Conservation (phyloP, 148 eudicot species). For the Nepenthes gracilis region DNA sequence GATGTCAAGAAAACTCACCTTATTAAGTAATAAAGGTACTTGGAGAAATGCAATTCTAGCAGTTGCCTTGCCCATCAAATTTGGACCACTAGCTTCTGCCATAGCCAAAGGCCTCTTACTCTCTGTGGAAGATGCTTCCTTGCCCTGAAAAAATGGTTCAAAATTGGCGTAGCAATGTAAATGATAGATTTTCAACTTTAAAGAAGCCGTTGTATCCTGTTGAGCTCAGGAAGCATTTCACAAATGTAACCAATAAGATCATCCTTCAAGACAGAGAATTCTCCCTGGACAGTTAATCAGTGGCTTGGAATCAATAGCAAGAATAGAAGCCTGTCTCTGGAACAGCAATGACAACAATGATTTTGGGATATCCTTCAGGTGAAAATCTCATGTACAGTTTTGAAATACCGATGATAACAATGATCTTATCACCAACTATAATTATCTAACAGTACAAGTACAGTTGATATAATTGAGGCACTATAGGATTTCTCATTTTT, state of each 20-base stretch:
- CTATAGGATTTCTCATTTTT: too few species aligned
- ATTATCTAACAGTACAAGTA: conserved; percentile 5
- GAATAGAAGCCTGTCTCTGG: too few species aligned
- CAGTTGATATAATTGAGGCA: conserved; percentile 2
- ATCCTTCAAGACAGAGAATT: not conserved
- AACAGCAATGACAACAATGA: too few species aligned
- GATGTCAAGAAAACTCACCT: conserved; percentile 32
- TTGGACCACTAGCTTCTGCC: conserved; percentile 18
- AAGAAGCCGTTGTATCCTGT: not conserved
- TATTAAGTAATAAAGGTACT: conserved; percentile 23
- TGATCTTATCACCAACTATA: conserved; percentile 6
- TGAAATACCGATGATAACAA: not conserved
- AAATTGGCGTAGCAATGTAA: conserved; percentile 3
- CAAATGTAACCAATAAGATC: not conserved
- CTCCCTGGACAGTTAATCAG: not conserved
- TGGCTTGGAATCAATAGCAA: too few species aligned
- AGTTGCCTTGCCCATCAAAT: conserved; percentile 33
- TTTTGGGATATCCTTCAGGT: not conserved
- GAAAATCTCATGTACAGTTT: conserved; percentile 1
- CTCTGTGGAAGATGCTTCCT: conserved; percentile 19
- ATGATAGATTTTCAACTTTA: not conserved
- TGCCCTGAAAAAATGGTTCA: conserved; percentile 17
- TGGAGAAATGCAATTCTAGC: conserved; percentile 63
- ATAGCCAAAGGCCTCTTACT: conserved; percentile 13
- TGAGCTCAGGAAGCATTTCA: not conserved